Base-by-base conservation (phyloP, 495 filamentous ascomycete genomes). In the Neurospora sp. region DNA sequence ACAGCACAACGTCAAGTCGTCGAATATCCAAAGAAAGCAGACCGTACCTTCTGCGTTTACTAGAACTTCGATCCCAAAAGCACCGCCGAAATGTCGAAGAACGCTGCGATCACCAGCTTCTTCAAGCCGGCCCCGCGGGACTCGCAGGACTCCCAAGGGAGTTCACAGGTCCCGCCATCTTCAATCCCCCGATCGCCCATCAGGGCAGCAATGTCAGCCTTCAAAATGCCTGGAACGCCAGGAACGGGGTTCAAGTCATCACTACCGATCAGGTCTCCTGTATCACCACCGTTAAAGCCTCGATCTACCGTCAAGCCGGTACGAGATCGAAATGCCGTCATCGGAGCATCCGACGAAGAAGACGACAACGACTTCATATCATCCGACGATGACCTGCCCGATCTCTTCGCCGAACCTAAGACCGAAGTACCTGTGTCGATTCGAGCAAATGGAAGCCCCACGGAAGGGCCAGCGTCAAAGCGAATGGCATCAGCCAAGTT, bases 281-380 rank as follows among this genome's bases (percentile, higher is more conserved):
- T 77, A n/a, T 79, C 74, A 2, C 80, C 83, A 39, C 78, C 82
- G 0, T 73, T 77, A 36, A 76, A 76, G 62, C 72, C 77, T 21
- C 71, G 31, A 19, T 66, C 79, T 3, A 72, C 78, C 10, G 76
- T 74, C 31, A 76, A 77, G 39, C 71, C 43, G 8, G 31, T 39
- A 34, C 73, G 79, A 13, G 76, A 77, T 69, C 79, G 78, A 45
- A 78, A 84, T 69, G 77, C 79, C 24, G 87, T 92, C 38, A 90
- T 93, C 70, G 86, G 84, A 54, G 86, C 83, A 72, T 94, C 92
- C 0, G 92, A 94, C 76, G 90, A 90, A 71, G 92, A 93, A 36
- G 75, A 66, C 54, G 24, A 71, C 31, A 66, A 62, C 69, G 70
- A 72, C 31, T 74, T 72, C 45, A 74, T 73, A 39, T 70, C 72